Percentiles rank a stretch among this genome's conserved stretches.
These are phyloP conservation scores for Rhodotorula diobovata DNA, from an alignment of 768 basidiomycete species.

Conservation along the genomic window DNA sequence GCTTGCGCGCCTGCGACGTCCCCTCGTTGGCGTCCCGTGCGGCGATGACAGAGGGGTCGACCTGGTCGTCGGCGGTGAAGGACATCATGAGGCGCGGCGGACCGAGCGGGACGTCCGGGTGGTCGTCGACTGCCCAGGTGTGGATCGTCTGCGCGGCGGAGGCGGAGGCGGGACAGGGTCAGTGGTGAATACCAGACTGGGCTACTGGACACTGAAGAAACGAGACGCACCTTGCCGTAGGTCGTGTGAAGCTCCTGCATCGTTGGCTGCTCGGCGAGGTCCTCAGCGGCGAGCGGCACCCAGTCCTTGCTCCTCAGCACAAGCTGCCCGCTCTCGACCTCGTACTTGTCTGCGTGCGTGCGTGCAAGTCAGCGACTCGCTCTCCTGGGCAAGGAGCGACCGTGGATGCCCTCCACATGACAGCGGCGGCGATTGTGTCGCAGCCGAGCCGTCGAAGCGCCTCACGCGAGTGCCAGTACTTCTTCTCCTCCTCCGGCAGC, in stretches of 20 bases:
- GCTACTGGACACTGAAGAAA: neutral
- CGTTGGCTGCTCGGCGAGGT: slow-evolving; percentile 49
- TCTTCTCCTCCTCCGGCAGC: slow-evolving; percentile 54
- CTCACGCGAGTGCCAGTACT: slow-evolving; percentile 54
- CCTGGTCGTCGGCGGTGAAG: slow-evolving; percentile 50
- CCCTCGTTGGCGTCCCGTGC: slow-evolving; percentile 45
- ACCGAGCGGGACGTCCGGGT: slow-evolving; percentile 45
- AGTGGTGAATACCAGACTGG: neutral
- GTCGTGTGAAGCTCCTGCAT: slow-evolving; percentile 54
- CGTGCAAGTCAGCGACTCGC: neutral
- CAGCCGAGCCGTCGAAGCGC: neutral
- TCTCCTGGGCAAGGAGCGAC: too few species aligned
- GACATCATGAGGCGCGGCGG: slow-evolving; percentile 55
- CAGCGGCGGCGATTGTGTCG: too few species aligned
- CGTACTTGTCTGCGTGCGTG: slow-evolving; percentile 20
- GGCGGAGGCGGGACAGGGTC: neutral
- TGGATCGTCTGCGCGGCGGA: slow-evolving; percentile 31
- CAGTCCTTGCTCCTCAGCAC: slow-evolving; percentile 3
- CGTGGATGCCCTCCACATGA: neutral
- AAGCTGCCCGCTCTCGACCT: slow-evolving; percentile 30
- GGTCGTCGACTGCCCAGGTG: slow-evolving; percentile 49
- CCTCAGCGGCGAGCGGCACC: slow-evolving; percentile 43
- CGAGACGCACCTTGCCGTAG: slow-evolving; percentile 53
- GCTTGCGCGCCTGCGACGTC: slow-evolving; percentile 47
- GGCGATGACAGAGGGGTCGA: slow-evolving; percentile 45